Evolutionary conservation across 352 stramenopile genomes (phyloP).

Genomic region (Thalassiosira allenii): DNA sequence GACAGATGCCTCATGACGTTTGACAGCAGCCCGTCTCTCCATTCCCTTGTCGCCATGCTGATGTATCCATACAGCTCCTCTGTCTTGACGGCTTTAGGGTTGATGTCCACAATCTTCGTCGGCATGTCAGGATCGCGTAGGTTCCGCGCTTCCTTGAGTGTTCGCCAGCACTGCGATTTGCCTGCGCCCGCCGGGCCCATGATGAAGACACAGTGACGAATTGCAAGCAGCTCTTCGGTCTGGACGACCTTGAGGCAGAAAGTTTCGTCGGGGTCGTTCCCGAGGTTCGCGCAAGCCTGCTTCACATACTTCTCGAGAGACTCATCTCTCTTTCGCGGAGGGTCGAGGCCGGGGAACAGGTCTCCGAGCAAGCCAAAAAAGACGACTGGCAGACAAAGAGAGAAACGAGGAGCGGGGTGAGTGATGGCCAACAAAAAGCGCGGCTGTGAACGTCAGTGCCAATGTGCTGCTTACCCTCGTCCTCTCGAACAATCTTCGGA

Average conservation of each 20-base stretch:
- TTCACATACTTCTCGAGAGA: slow-evolving; percentile 92
- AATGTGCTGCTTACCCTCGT: too few species aligned
- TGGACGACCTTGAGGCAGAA: slow-evolving; percentile 95
- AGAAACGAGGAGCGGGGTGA: too few species aligned
- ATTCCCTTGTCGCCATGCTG: slow-evolving; percentile 93
- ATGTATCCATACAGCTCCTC: slow-evolving; percentile 95
- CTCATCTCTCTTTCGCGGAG: slow-evolving; percentile 92
- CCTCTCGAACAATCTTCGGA: slow-evolving; percentile 90
- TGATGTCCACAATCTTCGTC: slow-evolving; percentile 92
- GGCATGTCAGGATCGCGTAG: slow-evolving; percentile 88
- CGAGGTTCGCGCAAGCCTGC: slow-evolving; percentile 88
- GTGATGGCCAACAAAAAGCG: too few species aligned
- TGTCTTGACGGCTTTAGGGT: slow-evolving; percentile 92
- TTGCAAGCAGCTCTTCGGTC: slow-evolving; percentile 92
- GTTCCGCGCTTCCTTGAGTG: slow-evolving; percentile 88
- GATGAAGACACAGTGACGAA: slow-evolving; percentile 95
- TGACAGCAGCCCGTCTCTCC: slow-evolving; percentile 94
- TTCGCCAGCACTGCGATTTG: slow-evolving; percentile 95
- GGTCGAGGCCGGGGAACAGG: slow-evolving; percentile 93
- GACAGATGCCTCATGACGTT: slow-evolving; percentile 96
- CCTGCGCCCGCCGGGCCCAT: slow-evolving; percentile 92
- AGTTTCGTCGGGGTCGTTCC: slow-evolving; percentile 92
- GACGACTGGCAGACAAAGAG: too few species aligned
- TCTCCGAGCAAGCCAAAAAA: slow-evolving; percentile 86
- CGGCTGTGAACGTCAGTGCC: too few species aligned